These are phyloP conservation scores for Pueraria montana DNA, from an alignment of 306 rosid species.

Conservation along the genomic window DNA sequence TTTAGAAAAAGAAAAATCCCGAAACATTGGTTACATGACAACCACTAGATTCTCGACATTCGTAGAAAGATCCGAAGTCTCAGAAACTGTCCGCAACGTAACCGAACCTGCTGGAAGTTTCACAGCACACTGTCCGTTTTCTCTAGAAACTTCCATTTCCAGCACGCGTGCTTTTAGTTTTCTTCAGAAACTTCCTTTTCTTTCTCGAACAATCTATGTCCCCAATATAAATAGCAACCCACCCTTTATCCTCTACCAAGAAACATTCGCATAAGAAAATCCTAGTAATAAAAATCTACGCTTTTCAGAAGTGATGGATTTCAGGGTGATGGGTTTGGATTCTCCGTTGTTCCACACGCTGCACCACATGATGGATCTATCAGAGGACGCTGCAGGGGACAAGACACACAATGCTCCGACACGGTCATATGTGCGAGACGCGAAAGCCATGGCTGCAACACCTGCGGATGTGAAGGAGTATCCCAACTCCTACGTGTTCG, in stretches of 20 bases:
- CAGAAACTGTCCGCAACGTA: no score
- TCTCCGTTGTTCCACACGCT: neutral
- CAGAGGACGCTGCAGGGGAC: neutral
- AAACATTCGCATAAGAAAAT: neutral
- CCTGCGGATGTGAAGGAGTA: neutral
- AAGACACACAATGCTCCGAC: neutral
- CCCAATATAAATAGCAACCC: neutral
- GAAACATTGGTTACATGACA: no score
- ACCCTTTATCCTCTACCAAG: neutral
- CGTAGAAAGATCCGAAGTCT: neutral
- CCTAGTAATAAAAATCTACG: neutral
- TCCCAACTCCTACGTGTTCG: neutral
- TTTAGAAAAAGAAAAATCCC: no score
- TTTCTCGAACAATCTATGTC: neutral
- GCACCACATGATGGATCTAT: neutral
- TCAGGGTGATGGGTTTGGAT: neutral
- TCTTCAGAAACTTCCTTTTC: slow-evolving; percentile 46
- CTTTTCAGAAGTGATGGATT: neutral
- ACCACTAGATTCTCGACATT: neutral
- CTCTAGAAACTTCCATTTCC: neutral
- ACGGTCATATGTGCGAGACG: neutral
- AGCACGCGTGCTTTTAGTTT: no score
- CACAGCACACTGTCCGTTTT: no score
- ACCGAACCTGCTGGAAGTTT: slow-evolving; percentile 26
- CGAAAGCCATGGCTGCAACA: neutral